Percentiles rank a stretch among this genome's conserved stretches.
These are phyloP conservation scores for Aspergillus avenaceus DNA, from an alignment of 495 filamentous ascomycete genomes.

Conservation along the genomic window DNA sequence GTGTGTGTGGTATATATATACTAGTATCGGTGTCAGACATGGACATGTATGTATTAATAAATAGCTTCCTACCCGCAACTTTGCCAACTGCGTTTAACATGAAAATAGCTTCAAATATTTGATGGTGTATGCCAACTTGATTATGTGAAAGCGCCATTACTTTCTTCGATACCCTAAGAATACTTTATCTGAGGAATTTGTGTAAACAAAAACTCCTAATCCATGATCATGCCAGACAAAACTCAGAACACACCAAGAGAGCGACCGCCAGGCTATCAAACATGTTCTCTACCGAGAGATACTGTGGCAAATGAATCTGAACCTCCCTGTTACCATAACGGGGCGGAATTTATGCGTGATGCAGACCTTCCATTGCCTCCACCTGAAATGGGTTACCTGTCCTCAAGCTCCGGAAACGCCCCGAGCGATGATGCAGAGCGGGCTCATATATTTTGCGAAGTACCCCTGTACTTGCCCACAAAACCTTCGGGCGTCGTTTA, in stretches of 20 bases:
- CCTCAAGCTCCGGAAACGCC: constrained; percentile 72
- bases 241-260: constrained; percentile 5
- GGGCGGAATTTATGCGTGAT: constrained; percentile 74
- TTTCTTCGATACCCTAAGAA: background rate
- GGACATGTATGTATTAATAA: no score
- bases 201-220: constrained; percentile 1
- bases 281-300: constrained; percentile 13
- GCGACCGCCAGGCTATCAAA: constrained; percentile 35
- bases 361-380: constrained; percentile 79
- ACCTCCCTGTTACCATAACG: constrained; percentile 69
- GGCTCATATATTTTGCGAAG: constrained; percentile 67
- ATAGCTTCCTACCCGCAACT: no score
- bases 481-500: constrained; percentile 38
- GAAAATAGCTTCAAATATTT: no score
- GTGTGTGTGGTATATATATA: no score
- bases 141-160: no score
- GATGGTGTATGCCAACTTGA: no score
- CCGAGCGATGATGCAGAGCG: constrained; percentile 62
- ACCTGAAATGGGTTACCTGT: constrained; percentile 62
- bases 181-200: constrained; percentile 1
- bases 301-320: constrained; percentile 14
- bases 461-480: constrained; percentile 60
- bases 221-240: background rate
- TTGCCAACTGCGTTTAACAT: no score
- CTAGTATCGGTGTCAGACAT: no score